Percentiles rank a stretch among this genome's conserved stretches.
These are phyloP conservation scores for Pythium volutum DNA, from an alignment of 352 stramenopile species.

Conservation along the genomic window DNA sequence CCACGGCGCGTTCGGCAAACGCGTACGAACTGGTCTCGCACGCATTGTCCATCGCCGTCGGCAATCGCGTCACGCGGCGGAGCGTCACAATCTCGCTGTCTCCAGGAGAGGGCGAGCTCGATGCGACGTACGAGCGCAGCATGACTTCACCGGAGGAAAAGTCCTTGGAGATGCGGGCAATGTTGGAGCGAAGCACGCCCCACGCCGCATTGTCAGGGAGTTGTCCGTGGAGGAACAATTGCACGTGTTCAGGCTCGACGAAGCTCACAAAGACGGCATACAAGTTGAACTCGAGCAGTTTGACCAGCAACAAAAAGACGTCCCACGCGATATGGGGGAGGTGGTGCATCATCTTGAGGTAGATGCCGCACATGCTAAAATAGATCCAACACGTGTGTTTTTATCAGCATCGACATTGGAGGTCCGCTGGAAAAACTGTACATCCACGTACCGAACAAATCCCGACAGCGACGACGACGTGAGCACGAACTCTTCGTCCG, in stretches of 20 bases:
- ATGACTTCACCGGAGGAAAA: slow-evolving; percentile 23
- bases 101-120: slow-evolving; percentile 12
- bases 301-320: slow-evolving; percentile 64
- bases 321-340: slow-evolving; percentile 71
- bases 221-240: slow-evolving; percentile 41
- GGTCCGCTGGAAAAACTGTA: too few relatives aligned
- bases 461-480: slow-evolving; percentile 69
- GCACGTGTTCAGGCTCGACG: slow-evolving; percentile 38
- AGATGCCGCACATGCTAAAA: slow-evolving; percentile 71
- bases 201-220: slow-evolving; percentile 13
- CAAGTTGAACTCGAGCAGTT: slow-evolving; percentile 77
- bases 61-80: slow-evolving; percentile 46
- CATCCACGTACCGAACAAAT: slow-evolving; percentile 53
- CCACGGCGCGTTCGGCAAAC: slow-evolving; percentile 60
- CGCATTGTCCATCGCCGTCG: slow-evolving; percentile 41
- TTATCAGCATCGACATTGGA: neutral
- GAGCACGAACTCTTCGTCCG: slow-evolving; percentile 55
- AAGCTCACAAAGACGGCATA: slow-evolving; percentile 78
- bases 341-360: slow-evolving; percentile 88
- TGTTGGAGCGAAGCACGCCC: slow-evolving; percentile 9
- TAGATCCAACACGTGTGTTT: neutral
- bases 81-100: slow-evolving; percentile 37
- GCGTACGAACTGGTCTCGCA: slow-evolving; percentile 59
- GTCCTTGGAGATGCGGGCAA: slow-evolving; percentile 11
- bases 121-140: slow-evolving; percentile 12